phyloP scores from a whole-genome alignment of 192 early-diverging fungal genomes.

The Gamsiella multidivaricata region DNA sequence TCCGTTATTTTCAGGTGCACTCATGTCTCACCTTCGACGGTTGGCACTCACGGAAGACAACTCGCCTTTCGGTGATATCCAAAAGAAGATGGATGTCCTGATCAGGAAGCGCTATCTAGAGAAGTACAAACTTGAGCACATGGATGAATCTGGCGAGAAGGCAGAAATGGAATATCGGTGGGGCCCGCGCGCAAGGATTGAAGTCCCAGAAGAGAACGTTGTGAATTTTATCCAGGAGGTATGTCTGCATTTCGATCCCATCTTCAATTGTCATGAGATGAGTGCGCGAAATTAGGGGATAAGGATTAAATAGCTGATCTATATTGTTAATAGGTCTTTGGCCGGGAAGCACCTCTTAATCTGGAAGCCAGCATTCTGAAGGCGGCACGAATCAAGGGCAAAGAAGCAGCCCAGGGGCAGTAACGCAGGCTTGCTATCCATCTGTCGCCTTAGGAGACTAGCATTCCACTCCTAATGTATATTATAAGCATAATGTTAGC shows the following conservation, averaged over 20 bases:
- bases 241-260: too few species aligned
- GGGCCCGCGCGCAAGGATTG: constrained; percentile 71
- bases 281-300: too few species aligned
- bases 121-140: constrained; percentile 43
- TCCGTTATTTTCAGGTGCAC: constrained; percentile 38
- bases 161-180: constrained; percentile 60
- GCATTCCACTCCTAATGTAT: too few species aligned
- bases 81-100: constrained; percentile 49
- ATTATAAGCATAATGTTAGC: too few species aligned
- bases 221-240: constrained; percentile 67
- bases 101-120: constrained; percentile 67
- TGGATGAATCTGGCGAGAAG: constrained; percentile 52
- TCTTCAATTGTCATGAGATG: too few species aligned
- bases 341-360: constrained; percentile 24
- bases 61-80: constrained; percentile 48
- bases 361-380: constrained; percentile 41
- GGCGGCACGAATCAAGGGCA: constrained; percentile 34
- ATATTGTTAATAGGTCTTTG: constrained; percentile 41
- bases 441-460: too few species aligned
- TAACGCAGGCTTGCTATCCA: too few species aligned
- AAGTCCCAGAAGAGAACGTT: constrained; percentile 64
- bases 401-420: background rate
- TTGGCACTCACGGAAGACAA: constrained; percentile 33
- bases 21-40: constrained; percentile 45
- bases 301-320: background rate